These are phyloP conservation scores for Wickerhamiella dianesei DNA, from an alignment of 805 yeast genomes.

Conservation along the genomic window DNA sequence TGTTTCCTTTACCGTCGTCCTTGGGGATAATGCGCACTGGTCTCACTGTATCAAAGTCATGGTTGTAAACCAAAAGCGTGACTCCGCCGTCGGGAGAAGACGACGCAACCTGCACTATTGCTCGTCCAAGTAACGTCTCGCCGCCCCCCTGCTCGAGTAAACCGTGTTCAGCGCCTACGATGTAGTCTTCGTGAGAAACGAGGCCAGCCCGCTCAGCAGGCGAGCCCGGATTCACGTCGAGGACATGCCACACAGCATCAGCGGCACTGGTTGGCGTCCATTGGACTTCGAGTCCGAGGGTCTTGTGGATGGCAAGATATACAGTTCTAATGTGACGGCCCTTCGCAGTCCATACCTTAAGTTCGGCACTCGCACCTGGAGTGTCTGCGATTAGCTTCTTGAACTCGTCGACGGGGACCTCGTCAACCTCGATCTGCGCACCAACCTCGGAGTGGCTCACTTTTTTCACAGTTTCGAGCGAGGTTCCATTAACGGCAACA, in stretches of 20 bases:
- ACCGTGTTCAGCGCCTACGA: conserved; percentile 81
- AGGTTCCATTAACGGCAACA: conserved; percentile 64
- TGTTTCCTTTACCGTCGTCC: conserved; percentile 71
- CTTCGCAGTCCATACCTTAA: conserved; percentile 77
- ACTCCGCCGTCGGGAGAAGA: conserved; percentile 32
- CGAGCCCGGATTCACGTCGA: conserved; percentile 55
- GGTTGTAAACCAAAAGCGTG: conserved; percentile 64
- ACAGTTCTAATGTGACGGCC: conserved; percentile 32
- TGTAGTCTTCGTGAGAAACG: conserved; percentile 73
- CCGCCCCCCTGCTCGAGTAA: conserved; percentile 67
- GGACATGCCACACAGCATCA: conserved; percentile 76
- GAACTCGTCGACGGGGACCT: conserved; percentile 14
- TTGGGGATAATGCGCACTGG: conserved; percentile 70
- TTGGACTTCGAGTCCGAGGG: conserved; percentile 43
- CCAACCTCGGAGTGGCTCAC: conserved; percentile 1
- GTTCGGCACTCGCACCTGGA: conserved; percentile 26
- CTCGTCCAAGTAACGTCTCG: conserved; percentile 59
- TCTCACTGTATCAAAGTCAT: conserved; percentile 70
- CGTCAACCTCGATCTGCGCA: conserved; percentile 9
- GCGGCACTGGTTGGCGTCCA: conserved; percentile 65
- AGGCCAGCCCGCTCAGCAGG: conserved; percentile 80
- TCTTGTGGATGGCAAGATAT: conserved; percentile 11
- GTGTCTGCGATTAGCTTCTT: conserved; percentile 8
- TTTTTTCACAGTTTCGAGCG: conserved; percentile 24
- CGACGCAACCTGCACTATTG: conserved; percentile 35